phyloP scores from a whole-genome alignment of 768 basidiomycete genomes.

The Dentipellis sp. region DNA sequence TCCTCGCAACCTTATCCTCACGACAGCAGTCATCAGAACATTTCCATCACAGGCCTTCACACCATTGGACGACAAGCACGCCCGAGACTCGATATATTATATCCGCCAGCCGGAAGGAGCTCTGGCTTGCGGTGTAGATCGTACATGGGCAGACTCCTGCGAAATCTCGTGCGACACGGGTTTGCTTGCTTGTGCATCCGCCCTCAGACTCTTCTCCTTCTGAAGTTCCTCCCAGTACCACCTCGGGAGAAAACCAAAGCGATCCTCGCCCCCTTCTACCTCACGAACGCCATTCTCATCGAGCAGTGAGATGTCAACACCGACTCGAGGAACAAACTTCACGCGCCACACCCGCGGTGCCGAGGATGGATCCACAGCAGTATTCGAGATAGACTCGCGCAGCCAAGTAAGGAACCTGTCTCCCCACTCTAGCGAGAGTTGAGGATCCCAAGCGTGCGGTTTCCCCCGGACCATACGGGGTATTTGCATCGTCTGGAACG shows the following conservation, averaged over 20 bases:
- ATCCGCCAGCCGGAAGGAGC: no score
- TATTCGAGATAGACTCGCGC: conserved; percentile 10
- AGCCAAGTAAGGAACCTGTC: conserved; percentile 50
- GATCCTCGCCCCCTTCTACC: conserved; percentile 56
- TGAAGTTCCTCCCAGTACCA: conserved; percentile 46
- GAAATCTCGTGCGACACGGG: no score
- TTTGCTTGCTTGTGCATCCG: background rate
- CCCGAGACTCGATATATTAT: no score
- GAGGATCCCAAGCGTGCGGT: conserved; percentile 69
- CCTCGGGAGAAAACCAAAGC: conserved; percentile 70
- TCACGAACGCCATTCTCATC: conserved; percentile 42
- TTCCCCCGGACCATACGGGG: conserved; percentile 73
- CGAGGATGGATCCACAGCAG: background rate
- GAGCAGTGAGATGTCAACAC: conserved; percentile 42
- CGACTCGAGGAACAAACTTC: conserved; percentile 48
- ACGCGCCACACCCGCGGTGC: conserved; percentile 56
- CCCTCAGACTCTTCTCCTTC: background rate
- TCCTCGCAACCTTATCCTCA: no score
- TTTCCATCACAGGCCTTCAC: no score
- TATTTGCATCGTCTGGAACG: conserved; percentile 71
- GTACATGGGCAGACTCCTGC: no score
- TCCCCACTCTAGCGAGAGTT: conserved; percentile 69
- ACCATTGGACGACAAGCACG: no score
- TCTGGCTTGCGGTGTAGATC: no score
- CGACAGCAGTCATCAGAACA: no score